These are phyloP conservation scores for Hypoxylon crocopeplum DNA, from an alignment of 495 filamentous ascomycete genomes.

Conservation along the genomic window DNA sequence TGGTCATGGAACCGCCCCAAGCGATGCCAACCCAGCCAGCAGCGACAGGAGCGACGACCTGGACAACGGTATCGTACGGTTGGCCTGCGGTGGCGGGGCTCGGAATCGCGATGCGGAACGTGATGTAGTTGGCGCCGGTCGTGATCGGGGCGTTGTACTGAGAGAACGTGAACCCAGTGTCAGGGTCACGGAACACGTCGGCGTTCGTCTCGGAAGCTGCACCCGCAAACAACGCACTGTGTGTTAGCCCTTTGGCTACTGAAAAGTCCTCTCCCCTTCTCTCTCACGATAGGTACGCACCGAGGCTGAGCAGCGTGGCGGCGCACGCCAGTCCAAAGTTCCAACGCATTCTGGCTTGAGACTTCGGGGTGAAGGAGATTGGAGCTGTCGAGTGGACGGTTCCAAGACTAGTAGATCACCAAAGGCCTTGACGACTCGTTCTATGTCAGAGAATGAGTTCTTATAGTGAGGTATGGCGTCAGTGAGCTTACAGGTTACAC, in stretches of 20 bases:
- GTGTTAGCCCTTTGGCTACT: conserved; percentile 11
- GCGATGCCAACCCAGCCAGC: conserved; percentile 54
- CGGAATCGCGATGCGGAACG: conserved; percentile 51
- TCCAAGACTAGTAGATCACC: neutral
- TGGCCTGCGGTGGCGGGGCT: conserved; percentile 31
- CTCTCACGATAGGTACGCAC: conserved; percentile 21
- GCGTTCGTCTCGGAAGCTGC: conserved; percentile 28
- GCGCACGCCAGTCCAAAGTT: conserved; percentile 31
- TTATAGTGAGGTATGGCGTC: neutral
- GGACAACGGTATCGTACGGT: conserved; percentile 50
- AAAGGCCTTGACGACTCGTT: conserved; percentile 2
- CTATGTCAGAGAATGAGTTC: conserved; percentile 7
- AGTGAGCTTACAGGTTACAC: conserved; percentile 21
- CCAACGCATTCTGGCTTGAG: conserved; percentile 34
- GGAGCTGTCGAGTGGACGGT: neutral
- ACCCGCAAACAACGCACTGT: neutral
- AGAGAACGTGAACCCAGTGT: conserved; percentile 59
- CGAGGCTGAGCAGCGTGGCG: conserved; percentile 31
- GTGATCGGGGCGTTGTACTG: conserved; percentile 49
- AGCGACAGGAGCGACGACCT: conserved; percentile 48
- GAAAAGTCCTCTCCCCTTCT: neutral
- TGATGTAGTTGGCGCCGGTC: conserved; percentile 41
- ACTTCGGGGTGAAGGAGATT: neutral
- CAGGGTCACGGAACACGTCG: conserved; percentile 49
- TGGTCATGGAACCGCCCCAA: conserved; percentile 52